phyloP scores from a whole-genome alignment of 805 yeast genomes.

The Yamadazyma scolyti region DNA sequence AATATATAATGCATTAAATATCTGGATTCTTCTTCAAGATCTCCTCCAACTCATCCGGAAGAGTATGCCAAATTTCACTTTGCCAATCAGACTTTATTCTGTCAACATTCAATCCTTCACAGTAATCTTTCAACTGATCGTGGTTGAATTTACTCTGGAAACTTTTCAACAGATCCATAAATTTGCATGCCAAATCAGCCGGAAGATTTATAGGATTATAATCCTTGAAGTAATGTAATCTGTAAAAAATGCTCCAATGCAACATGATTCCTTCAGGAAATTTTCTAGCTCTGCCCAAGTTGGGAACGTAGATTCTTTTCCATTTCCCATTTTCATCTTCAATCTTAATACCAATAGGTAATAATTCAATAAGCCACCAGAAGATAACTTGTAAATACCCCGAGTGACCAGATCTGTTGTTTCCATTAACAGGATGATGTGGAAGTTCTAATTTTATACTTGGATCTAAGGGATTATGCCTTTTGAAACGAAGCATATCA shows the following conservation, averaged over 20 bases:
- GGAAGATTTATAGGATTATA: constrained; percentile 38
- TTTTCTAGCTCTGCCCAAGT: constrained; percentile 50
- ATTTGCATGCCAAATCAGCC: constrained; percentile 14
- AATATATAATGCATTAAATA: constrained; percentile 1
- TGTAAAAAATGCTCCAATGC: constrained; percentile 67
- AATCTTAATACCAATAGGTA: constrained; percentile 55
- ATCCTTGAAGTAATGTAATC: constrained; percentile 43
- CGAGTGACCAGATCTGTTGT: constrained; percentile 7
- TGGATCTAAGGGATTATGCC: not conserved
- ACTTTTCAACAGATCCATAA: constrained; percentile 17
- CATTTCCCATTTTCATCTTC: constrained; percentile 49
- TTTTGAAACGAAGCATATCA: constrained; percentile 38
- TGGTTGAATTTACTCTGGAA: constrained; percentile 3
- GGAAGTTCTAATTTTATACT: constrained; percentile 1
- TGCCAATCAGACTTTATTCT: constrained; percentile 12
- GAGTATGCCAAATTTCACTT: constrained; percentile 22
- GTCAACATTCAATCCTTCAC: constrained; percentile 11
- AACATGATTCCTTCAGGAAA: constrained; percentile 45
- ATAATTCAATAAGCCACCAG: constrained; percentile 63
- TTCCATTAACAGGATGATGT: constrained; percentile 3
- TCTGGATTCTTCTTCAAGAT: not conserved
- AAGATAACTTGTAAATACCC: constrained; percentile 20
- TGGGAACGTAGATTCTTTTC: constrained; percentile 49
- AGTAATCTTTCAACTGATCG: constrained; percentile 10
- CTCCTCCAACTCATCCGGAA: constrained; percentile 29